Conservation (phyloP, 495 filamentous ascomycete species). For the Neurospora cerealis region DNA sequence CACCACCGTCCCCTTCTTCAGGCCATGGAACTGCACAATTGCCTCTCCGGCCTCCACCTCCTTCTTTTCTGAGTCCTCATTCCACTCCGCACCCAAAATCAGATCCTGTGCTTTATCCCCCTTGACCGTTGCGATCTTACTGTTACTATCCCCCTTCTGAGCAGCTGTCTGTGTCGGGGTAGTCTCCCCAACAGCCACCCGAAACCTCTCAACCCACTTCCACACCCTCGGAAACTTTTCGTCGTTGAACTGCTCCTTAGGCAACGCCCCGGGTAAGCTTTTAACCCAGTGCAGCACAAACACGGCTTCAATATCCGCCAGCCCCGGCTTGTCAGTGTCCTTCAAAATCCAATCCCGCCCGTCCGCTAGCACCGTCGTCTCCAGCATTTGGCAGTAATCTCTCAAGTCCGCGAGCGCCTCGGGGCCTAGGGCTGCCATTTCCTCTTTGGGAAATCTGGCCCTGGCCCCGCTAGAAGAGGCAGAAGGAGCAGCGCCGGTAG, state of each 20-base stretch:
- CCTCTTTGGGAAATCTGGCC: background rate
- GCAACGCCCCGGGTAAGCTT: constrained; percentile 35
- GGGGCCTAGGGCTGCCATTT: constrained; percentile 21
- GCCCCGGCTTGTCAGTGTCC: constrained; percentile 28
- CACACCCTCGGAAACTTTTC: constrained; percentile 41
- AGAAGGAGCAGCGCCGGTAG: background rate
- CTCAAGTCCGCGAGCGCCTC: constrained; percentile 38
- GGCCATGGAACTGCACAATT: constrained; percentile 17
- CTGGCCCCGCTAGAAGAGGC: no score
- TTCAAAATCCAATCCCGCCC: constrained; percentile 46
- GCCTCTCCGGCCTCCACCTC: constrained; percentile 29
- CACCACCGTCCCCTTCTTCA: constrained; percentile 38
- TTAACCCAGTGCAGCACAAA: constrained; percentile 54
- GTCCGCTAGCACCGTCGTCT: constrained; percentile 44
- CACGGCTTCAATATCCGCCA: constrained; percentile 52
- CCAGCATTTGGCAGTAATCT: constrained; percentile 36
- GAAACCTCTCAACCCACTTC: constrained; percentile 47
- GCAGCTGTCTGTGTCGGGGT: background rate
- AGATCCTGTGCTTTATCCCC: constrained; percentile 38
- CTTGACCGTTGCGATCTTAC: constrained; percentile 25
- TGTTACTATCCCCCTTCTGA: constrained; percentile 9
- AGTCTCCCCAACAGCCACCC: constrained; percentile 14
- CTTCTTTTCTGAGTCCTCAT: constrained; percentile 27
- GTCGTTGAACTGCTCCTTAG: constrained; percentile 25
- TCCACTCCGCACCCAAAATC: constrained; percentile 23